phyloP scores from a whole-genome alignment of 2,329 filamentous ascomycete genomes.

The Penicillium freii region DNA sequence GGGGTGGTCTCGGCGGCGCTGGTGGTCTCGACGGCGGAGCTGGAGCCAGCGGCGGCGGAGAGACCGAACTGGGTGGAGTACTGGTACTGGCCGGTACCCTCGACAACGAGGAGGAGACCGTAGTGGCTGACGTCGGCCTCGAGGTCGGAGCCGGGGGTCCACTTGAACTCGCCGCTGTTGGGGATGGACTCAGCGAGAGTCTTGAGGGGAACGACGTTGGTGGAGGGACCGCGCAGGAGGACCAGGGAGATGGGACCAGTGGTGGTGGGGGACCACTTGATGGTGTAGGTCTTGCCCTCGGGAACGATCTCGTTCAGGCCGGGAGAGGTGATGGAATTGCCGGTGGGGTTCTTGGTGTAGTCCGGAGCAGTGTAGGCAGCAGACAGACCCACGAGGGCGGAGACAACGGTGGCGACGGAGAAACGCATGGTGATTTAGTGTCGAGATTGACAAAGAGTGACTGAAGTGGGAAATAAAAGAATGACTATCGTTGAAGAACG shows the following conservation, averaged over 20 bases:
- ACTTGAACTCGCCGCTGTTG: conserved; percentile 57
- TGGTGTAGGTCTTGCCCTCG: conserved; percentile 55
- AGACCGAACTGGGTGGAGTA: conserved; percentile 63
- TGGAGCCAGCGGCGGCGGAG: conserved; percentile 26
- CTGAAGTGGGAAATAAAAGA: conserved; percentile 22
- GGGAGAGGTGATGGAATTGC: conserved; percentile 57
- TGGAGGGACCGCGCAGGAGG: conserved; percentile 59
- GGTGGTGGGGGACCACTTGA: conserved; percentile 55
- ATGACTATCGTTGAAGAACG: conserved; percentile 12
- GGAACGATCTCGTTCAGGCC: conserved; percentile 54
- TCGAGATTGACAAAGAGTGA: conserved; percentile 27
- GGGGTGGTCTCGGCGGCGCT: conserved; percentile 1
- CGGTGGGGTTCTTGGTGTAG: conserved; percentile 38
- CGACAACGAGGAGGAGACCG: conserved; percentile 61
- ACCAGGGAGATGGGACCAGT: conserved; percentile 52
- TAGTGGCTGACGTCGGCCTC: conserved; percentile 53
- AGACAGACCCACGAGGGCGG: conserved; percentile 41
- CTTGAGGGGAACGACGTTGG: conserved; percentile 53
- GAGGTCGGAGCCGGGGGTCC: conserved; percentile 53
- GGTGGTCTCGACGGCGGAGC: conserved; percentile 3
- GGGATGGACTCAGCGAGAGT: conserved; percentile 53
- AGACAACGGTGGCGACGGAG: conserved; percentile 35
- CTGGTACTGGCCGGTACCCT: conserved; percentile 60
- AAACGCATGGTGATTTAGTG: conserved; percentile 39
- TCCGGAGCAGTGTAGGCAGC: conserved; percentile 40